Evolutionary conservation across 495 filamentous ascomycete genomes (phyloP), one percentile per base, ranked within the genome.

Genomic region (Trypethelium eluteriae): DNA sequence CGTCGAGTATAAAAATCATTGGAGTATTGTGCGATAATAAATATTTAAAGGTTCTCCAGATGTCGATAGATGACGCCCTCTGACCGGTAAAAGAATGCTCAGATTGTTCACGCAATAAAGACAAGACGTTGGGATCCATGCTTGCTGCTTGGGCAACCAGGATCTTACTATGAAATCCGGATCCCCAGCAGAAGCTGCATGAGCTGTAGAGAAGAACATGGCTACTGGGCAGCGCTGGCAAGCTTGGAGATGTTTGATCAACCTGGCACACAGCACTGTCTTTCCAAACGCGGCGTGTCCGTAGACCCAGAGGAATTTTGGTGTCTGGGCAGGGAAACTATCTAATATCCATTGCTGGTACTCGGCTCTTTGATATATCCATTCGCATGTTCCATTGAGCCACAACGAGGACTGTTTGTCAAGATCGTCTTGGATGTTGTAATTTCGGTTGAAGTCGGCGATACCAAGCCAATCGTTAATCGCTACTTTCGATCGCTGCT

Each of bases 361-460:
- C 16, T 53, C 49, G 49, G 16, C 5, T 18, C 16, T 53, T 53
- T 53, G 49, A 18, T 16, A 53, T 53, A 53, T 7, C 49, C 49
- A 53, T 18, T 53, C 49, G 49, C 49, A 53, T 4, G 49, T 53
- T 18, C 49, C 49, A 53, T 53, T 18, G 4, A 53, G 16, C 11
- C 25, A 18, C 49, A 53, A 53, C 49, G 16, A 53, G 3, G 49
- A 53, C 16, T 53, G 49, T 18, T 53, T 53, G 25, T 53, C 49
- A 53, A 53, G 49, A 53, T 53, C 16, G 25, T 53, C 49, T 53
- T 53, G 49, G 16, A 53, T 18, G 16, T 53, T 53, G 16, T 53
- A 18, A 18, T 18, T 53, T 18, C 49, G 5, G 49, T 53, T 53
- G 7, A 53, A 53, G 3, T 53, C 49, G 49, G 5, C 25, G 49